Evolutionary conservation across 768 basidiomycete species (phyloP), one percentile per base, ranked within the genome.

Genomic region (Sistotremastrum niveocremeum): DNA sequence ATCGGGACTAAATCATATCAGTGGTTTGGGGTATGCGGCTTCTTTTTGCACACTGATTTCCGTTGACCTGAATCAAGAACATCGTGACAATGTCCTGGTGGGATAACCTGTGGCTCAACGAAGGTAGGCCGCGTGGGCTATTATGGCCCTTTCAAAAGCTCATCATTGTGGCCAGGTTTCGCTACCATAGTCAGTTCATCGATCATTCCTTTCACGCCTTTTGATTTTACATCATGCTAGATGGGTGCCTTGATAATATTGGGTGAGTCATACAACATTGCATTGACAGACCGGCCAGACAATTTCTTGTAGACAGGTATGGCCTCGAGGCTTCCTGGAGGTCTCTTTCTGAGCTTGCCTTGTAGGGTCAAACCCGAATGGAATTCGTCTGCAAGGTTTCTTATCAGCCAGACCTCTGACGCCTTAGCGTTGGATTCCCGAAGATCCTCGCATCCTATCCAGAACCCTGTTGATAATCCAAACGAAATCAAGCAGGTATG

Each of bases 81-180:
- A 84, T 95, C 54, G 83, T 86, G 5, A 94, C 89, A 0, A 91
- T 93, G 89, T 76, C 77, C 55, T 89, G 87, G 86, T 90, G 86
- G 85, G 77, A 84, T 50, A 80, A 84, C 59, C 69, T 88, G 42
- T 20, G 20, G 20, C 64, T 86, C 47, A 86, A 84, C 51, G 84
- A 86, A 73, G 81, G 78, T 75, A 44, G 34, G 62, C 47, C n/a
- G 31, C 12, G 31, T 20, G 20, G 20, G 20, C 20, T 20, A 20
- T 20, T 20, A 20, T 20, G 20, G 20, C 20, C 20, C 20, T 20
- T 20, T 20, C 20, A 2, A 20, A 20, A 20, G 20, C 20, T 20
- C 20, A 20, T 20, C 20, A 20, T 20, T 20, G 20, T 20, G 20
- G 20, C 20, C 20, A 20, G 20, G 20, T 20, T 20, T 20, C 30